Conservation (phyloP, 78 protist species). For the Dictyostelium brefeldianum region DNA sequence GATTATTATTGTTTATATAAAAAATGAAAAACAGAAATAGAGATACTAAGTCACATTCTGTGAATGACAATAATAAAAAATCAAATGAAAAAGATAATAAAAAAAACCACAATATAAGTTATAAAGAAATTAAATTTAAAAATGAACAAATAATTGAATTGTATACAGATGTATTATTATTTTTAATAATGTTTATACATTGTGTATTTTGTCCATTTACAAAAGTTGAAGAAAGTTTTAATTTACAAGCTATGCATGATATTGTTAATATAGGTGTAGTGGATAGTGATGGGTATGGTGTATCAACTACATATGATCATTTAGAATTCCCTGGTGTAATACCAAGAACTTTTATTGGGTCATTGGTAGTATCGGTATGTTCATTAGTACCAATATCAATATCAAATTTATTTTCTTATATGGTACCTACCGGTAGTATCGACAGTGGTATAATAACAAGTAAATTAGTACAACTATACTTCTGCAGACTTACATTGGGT, state of each 20-base stretch:
- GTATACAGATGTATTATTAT: background rate
- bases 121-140: background rate
- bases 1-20: too few relatives aligned
- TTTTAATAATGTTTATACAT: slow-evolving; percentile 15
- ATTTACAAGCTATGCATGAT: slow-evolving; percentile 96
- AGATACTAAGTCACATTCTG: too few relatives aligned
- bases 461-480: slow-evolving; percentile 4
- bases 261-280: slow-evolving; percentile 63
- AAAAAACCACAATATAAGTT: background rate
- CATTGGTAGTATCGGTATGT: slow-evolving; percentile 64
- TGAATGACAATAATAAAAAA: too few relatives aligned
- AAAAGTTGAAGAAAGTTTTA: slow-evolving; percentile 97
- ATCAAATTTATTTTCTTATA: background rate
- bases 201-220: slow-evolving; percentile 70
- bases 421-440: too few relatives aligned
- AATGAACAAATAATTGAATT: background rate
- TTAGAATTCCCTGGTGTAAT: slow-evolving; percentile 94
- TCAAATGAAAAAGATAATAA: background rate
- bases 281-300: background rate
- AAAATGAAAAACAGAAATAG: too few relatives aligned
- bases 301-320: slow-evolving; percentile 89
- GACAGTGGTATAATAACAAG: background rate
- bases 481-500: slow-evolving; percentile 55
- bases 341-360: slow-evolving; percentile 95
- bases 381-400: slow-evolving; percentile 21